Base-by-base conservation (phyloP, 2,329 filamentous ascomycete genomes). In the Colletotrichum orchidophilum region DNA sequence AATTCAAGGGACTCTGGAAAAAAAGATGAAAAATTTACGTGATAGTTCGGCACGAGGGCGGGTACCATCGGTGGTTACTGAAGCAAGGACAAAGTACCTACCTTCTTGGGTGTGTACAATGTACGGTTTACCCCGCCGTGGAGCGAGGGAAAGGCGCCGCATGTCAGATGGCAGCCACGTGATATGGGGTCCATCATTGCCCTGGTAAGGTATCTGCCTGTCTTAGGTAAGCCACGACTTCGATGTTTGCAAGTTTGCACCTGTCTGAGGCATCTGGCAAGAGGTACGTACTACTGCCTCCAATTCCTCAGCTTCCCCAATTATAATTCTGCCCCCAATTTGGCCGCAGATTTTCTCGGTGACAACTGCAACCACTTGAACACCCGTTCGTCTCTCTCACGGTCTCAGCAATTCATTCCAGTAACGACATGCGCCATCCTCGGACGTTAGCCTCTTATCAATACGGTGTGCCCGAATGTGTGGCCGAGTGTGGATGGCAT, bases 401-500 rank as follows among this genome's bases (percentile, higher is more conserved):
- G 24, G 8, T 11, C 35, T 26, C 15, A 11, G 12, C n/a, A 35
- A 21, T 35, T 21, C 57, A 21, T 46, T 46, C 7, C 39, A n/a
- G 39, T 46, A n/a, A n/a, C 39, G n/a, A 46, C 39, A 46, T n/a
- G 39, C 18, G 39, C 26, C 35, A 26, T 50, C 27, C 49, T 24
- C 49, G 27, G 42, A 21, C 59, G 18, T 61, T 26, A 39, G 7
- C n/a, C 35, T 66, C 66, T 68, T 71, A 68, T 71, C 68, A 49
- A 11, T 33, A 39, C 61, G 54, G 53, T 68, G 46, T 50, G 55
- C 42, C 68, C 68, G 68, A 71, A 53, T 49, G 26, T 59, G 53
- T 46, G 68, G 54, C 68, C 68, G 63, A 71, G 31, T 63, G 68
- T 71, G 68, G 64, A 59, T 63, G 27, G 42, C 58, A 27, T 68